Conservation (phyloP, 2,329 filamentous ascomycete genomes). For the Cladophialophora chaetospira region DNA sequence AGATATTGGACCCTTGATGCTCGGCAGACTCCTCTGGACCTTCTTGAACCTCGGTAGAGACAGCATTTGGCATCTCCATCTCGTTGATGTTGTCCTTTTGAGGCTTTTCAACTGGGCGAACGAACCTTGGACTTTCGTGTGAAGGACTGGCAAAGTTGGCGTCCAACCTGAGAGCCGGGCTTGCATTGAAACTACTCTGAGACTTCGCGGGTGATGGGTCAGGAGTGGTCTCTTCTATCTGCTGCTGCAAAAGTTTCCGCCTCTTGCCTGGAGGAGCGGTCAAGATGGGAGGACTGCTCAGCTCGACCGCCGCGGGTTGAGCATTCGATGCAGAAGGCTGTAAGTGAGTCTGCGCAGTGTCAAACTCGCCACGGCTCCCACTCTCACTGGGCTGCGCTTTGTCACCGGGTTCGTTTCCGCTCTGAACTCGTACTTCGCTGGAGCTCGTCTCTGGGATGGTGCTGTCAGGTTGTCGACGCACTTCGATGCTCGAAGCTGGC, state of each 20-base stretch:
- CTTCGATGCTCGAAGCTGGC: neutral
- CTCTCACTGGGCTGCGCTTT: neutral
- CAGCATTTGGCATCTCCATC: no score
- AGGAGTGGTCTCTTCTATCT: no score
- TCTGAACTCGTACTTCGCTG: slow-evolving; percentile 13
- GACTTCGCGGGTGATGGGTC: slow-evolving; percentile 25
- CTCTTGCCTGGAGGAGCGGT: slow-evolving; percentile 23
- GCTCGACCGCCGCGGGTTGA: neutral
- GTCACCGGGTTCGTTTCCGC: neutral
- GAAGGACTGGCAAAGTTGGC: slow-evolving; percentile 11
- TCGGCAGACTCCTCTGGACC: no score
- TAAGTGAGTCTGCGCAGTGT: slow-evolving; percentile 26
- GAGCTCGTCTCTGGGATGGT: slow-evolving; percentile 30
- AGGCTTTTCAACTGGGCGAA: no score
- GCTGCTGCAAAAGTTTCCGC: slow-evolving; percentile 25
- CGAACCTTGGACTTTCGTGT: neutral
- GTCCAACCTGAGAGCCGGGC: slow-evolving; percentile 20
- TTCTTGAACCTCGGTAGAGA: no score
- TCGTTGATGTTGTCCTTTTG: no score
- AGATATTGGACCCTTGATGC: neutral
- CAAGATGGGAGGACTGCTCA: slow-evolving; percentile 22
- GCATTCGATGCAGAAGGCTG: slow-evolving; percentile 3
- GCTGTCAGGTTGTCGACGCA: slow-evolving; percentile 7
- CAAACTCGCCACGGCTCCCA: slow-evolving; percentile 20
- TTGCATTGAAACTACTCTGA: slow-evolving; percentile 26